Conservation (phyloP, 2,329 filamentous ascomycete genomes). For the Fusarium coffeatum region DNA sequence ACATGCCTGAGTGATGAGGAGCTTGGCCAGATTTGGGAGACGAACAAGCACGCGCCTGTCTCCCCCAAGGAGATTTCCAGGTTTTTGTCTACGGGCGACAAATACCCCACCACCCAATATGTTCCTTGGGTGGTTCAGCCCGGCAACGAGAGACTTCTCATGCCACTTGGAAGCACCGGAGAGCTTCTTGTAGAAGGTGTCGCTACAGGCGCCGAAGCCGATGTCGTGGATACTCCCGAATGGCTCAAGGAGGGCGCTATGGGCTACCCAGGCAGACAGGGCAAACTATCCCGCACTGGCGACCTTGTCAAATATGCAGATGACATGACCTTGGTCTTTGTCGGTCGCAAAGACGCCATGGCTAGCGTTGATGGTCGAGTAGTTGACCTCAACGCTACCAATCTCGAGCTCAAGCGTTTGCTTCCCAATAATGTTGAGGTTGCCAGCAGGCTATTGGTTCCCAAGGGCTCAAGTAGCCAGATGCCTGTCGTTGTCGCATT, state of each 20-base stretch:
- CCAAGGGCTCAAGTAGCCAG: constrained; percentile 32
- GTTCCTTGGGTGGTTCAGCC: constrained; percentile 49
- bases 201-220: not conserved
- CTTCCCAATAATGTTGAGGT: constrained; percentile 29
- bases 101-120: constrained; percentile 35
- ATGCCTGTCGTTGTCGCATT: constrained; percentile 40
- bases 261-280: constrained; percentile 34
- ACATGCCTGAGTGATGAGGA: constrained; percentile 53
- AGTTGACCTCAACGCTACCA: constrained; percentile 41
- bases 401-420: constrained; percentile 38
- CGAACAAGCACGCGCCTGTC: constrained; percentile 43
- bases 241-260: constrained; percentile 39
- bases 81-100: constrained; percentile 36
- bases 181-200: constrained; percentile 55
- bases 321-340: constrained; percentile 40
- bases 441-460: constrained; percentile 37
- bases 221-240: constrained; percentile 30
- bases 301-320: constrained; percentile 45
- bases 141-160: constrained; percentile 40
- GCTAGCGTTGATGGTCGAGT: constrained; percentile 41
- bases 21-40: constrained; percentile 49
- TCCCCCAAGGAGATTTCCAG: constrained; percentile 26
- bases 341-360: constrained; percentile 41
- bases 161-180: constrained; percentile 49
- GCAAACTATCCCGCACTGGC: constrained; percentile 42